Evolutionary conservation across 768 basidiomycete genomes (phyloP).

Genomic region (Tylopilus subfusipes): DNA sequence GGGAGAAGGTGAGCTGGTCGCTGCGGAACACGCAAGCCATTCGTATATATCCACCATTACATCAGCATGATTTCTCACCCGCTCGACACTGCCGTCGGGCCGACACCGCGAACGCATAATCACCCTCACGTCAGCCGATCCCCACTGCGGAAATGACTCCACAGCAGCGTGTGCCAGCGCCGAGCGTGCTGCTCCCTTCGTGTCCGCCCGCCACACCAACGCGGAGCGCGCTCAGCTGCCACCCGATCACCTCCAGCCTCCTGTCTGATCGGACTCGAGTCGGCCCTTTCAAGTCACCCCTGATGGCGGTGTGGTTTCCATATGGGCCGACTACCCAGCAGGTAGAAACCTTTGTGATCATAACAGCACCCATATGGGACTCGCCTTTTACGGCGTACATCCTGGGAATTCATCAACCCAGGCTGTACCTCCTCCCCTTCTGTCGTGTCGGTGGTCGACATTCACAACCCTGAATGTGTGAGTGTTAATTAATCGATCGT

Average conservation of each 20-base stretch:
- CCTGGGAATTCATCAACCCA: neutral
- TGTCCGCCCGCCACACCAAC: conserved; percentile 1
- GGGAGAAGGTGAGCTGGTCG: conserved; percentile 11
- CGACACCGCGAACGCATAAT: conserved; percentile 12
- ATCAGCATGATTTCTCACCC: conserved; percentile 32
- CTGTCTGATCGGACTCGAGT: conserved; percentile 22
- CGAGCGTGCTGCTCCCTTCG: neutral
- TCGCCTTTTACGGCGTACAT: neutral
- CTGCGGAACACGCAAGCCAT: conserved; percentile 34
- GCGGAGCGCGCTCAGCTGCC: conserved; percentile 22
- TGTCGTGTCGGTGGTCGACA: neutral
- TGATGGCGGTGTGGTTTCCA: conserved; percentile 8
- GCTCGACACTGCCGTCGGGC: conserved; percentile 28
- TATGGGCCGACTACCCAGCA: neutral
- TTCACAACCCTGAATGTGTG: neutral
- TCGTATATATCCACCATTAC: conserved; percentile 35
- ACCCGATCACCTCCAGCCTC: conserved; percentile 18
- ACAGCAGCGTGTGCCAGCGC: neutral
- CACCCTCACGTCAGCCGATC: conserved; percentile 16
- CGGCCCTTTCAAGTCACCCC: conserved; percentile 11
- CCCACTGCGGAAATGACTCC: conserved; percentile 19
- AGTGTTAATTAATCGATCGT: neutral
- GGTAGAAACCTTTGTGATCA: neutral
- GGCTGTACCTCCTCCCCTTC: neutral
- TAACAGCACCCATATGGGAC: neutral